Evolutionary conservation across 2,329 filamentous ascomycete genomes (phyloP), one percentile per base, ranked within the genome.

Genomic region (Pseudogymnoascus sp.): DNA sequence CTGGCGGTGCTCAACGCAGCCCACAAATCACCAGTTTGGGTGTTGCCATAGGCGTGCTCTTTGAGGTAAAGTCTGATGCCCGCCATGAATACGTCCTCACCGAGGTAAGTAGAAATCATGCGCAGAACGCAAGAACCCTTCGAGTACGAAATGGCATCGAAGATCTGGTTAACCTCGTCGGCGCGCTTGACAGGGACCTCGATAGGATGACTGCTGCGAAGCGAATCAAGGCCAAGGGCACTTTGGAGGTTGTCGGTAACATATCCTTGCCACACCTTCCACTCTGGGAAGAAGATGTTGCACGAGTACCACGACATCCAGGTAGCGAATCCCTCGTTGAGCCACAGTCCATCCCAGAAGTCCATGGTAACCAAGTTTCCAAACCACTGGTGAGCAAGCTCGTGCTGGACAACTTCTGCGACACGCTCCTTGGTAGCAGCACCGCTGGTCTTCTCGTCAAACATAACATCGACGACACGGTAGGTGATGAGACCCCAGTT

Each of bases 401-500:
- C 93, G 78, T 97, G 93, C 81, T 97, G 93, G 28, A 97, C 93
- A 41, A 95, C 91, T 75, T 97, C 93, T 61, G 93, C 93, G 62
- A 97, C 90, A 40, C 93, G 88, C 79, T 97, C 90, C 79, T 96
- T 97, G 65, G 88, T 91, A 38, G 89, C 88, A 18, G 93, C 93
- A 71, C 92, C 90, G 71, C 90, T 95, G 2, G 85, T 89, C 81
- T 96, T 95, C 77, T 97, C 91, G 70, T 97, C 93, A 65, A 96
- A 85, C 64, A 97, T 83, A 55, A 97, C 77, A 72, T 96, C 91
- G 35, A 97, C 93, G 21, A 96, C 90, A 67, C 93, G 89, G 79
- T 97, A 97, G 5, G 93, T 97, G 69, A 97, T 87, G 61, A 97
- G 80, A 73, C 93, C 93, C 93, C 93, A 97, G 76, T 97, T 97